Evolutionary conservation across 2,329 filamentous ascomycete genomes (phyloP).

Genomic region (Monosporascus sp.): DNA sequence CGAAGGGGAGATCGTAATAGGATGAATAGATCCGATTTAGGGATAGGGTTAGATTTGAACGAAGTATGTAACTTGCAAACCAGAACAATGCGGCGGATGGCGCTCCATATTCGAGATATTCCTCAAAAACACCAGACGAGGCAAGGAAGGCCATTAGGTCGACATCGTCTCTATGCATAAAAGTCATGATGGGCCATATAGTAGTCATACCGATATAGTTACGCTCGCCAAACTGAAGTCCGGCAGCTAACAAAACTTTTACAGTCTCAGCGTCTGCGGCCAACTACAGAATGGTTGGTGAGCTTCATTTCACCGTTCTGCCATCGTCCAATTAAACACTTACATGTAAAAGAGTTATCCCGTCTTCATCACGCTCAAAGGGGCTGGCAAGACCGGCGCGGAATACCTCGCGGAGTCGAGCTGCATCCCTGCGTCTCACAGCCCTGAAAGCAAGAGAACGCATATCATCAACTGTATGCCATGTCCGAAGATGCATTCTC

Average conservation of each 20-base stretch:
- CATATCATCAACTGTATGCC: neutral
- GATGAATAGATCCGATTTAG: neutral
- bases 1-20: neutral
- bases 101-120: neutral
- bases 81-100: neutral
- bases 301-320: neutral
- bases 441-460: neutral
- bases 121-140: neutral
- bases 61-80: neutral
- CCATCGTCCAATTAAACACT: neutral
- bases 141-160: neutral
- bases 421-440: neutral
- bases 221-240: neutral
- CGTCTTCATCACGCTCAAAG: neutral
- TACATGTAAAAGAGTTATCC: neutral
- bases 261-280: neutral
- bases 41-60: neutral
- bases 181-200: neutral
- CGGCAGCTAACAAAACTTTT: neutral
- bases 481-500: neutral
- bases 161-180: neutral
- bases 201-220: fast-evolving
- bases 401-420: neutral
- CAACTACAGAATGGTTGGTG: neutral
- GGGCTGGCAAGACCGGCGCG: neutral